Evolutionary conservation across 805 yeast genomes (phyloP), one percentile per base, ranked within the genome.

Genomic region (Blastobotrys muscicola): DNA sequence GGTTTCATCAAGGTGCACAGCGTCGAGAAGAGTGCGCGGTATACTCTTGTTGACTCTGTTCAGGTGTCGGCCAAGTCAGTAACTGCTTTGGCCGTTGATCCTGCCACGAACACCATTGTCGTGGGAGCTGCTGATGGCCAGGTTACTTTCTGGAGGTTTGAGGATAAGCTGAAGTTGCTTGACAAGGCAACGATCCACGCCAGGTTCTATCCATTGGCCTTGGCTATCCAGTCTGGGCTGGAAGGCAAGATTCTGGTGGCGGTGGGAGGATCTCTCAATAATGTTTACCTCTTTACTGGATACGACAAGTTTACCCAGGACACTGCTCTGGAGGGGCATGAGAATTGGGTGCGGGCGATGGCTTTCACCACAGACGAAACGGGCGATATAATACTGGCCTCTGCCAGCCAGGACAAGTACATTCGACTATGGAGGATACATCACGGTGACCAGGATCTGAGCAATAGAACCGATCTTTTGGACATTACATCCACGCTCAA

Each of bases 401-500:
- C 84, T 44, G 97, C 95, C 0, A 82, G 95, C 1, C 95, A 92
- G 58, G 99, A 92, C 61, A 69, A 94, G 53, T 87, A 86, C 58
- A 85, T 92, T 41, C 72, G 98, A 50, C 64, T 92, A 36, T 92
- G 98, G 98, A 75, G 85, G 55, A 62, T 89, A 13, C 54, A 47
- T 34, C 38, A 43, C 15, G 56, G 54, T n/a, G 43, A 35, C 6
- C 38, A 38, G 11, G 46, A 44, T 20, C 38, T 47, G 9, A 23
- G 12, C 29, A 74, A 79, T 42, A 82, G 78, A 46, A 70, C 72
- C 45, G 69, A 76, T 1, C 64, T 58, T 33, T 55, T 55, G 12
- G 40, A 66, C 62, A 2, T 53, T 54, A 41, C 76, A 72, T 54
- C 68, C 78, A 38, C 80, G 33, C 65, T 84, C 46, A 75, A 82